Evolutionary conservation across 2,329 filamentous ascomycete species (phyloP).

Genomic region (Verticillium alfalfae): DNA sequence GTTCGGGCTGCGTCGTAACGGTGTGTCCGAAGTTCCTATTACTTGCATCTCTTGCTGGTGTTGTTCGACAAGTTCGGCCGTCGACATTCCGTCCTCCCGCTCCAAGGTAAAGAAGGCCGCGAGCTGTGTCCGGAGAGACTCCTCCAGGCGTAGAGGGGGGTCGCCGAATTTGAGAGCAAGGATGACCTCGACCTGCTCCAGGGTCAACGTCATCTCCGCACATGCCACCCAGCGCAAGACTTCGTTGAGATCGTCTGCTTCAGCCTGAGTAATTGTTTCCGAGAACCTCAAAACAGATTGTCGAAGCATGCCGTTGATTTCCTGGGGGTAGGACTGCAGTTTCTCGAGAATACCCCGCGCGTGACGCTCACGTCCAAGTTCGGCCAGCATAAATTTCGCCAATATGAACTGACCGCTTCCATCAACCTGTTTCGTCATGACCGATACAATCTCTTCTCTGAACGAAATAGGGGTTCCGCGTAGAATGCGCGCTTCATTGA

Average conservation of each 20-base stretch:
- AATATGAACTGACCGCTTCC: constrained; percentile 37
- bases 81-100: constrained; percentile 36
- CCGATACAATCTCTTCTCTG: constrained; percentile 29
- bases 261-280: constrained; percentile 28
- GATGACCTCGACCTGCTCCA: constrained; percentile 37
- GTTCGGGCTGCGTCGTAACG: constrained; percentile 17
- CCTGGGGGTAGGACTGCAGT: constrained; percentile 36
- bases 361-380: constrained; percentile 38
- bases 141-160: constrained; percentile 31
- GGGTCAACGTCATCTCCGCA: constrained; percentile 33
- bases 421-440: constrained; percentile 34
- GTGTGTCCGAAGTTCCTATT: neutral
- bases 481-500: constrained; percentile 30
- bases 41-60: constrained; percentile 17
- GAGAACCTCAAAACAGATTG: constrained; percentile 36
- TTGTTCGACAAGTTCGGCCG: constrained; percentile 33
- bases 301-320: constrained; percentile 35
- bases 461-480: constrained; percentile 23
- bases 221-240: constrained; percentile 40
- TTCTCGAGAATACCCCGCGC: constrained; percentile 37
- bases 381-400: constrained; percentile 44
- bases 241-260: constrained; percentile 37
- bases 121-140: constrained; percentile 36
- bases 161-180: constrained; percentile 36
- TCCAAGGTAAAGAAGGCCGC: constrained; percentile 40